Conservation (phyloP, 2,329 filamentous ascomycete species). For the Leptographium lundbergii region DNA sequence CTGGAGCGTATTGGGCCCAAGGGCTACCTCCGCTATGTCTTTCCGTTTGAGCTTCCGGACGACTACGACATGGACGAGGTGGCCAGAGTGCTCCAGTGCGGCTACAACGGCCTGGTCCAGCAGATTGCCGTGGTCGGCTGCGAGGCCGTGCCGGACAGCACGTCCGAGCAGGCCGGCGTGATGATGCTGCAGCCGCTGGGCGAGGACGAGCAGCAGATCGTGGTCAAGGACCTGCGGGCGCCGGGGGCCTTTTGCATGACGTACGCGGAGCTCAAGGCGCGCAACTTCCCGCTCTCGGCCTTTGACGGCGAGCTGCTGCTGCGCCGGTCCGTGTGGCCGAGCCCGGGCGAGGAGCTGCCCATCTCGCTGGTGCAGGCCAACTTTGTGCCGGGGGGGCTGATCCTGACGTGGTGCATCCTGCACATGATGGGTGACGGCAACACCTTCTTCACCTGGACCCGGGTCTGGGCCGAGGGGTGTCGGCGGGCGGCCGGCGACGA, state of each 20-base stretch:
- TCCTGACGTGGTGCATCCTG: conserved; percentile 1
- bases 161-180: neutral
- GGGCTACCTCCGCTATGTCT: conserved; percentile 3
- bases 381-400: conserved; percentile 1
- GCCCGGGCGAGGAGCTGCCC: neutral
- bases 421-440: conserved; percentile 5
- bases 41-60: neutral
- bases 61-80: conserved; percentile 1
- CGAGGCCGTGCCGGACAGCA: neutral
- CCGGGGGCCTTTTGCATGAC: neutral
- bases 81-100: neutral
- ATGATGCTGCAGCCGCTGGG: neutral
- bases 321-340: neutral
- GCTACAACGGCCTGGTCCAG: neutral
- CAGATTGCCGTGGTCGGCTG: neutral
- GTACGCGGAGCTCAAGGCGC: neutral
- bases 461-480: conserved; percentile 1
- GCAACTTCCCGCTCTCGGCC: neutral
- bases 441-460: neutral
- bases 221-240: neutral
- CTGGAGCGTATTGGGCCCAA: conserved; percentile 1
- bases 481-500: neutral
- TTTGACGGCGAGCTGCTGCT: neutral
- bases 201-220: neutral
- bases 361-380: conserved; percentile 3